These are phyloP conservation scores for Globisporangium rhizosaccharum DNA, from an alignment of 352 stramenopile species.

Conservation along the genomic window DNA sequence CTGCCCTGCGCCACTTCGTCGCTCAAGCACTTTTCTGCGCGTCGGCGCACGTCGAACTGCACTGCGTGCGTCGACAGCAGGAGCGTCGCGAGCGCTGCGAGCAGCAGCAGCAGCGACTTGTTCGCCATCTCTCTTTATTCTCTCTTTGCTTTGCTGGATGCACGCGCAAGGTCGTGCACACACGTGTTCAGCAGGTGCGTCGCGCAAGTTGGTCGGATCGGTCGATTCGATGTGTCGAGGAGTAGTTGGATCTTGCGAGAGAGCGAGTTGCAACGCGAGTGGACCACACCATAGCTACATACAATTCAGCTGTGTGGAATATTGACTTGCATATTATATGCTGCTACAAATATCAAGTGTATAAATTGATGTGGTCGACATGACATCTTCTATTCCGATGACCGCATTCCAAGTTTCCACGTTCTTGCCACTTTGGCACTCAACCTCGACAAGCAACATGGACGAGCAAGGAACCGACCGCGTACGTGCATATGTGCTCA, in stretches of 20 bases:
- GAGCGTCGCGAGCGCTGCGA: constrained; percentile 19
- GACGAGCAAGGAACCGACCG: constrained; percentile 6
- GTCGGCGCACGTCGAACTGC: constrained; percentile 72
- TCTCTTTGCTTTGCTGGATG: not conserved
- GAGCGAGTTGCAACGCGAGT: not conserved
- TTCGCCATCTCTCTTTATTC: not conserved
- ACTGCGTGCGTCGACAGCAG: constrained; percentile 26
- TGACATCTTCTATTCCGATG: too few species aligned
- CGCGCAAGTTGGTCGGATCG: too few species aligned
- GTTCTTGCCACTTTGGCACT: not conserved
- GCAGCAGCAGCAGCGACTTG: constrained; percentile 21
- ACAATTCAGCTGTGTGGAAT: not conserved
- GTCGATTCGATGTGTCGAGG: not conserved
- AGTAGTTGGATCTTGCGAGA: constrained; percentile 1
- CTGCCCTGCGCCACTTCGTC: constrained; percentile 74
- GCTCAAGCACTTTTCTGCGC: constrained; percentile 77
- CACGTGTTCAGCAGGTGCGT: not conserved
- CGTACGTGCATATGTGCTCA: not conserved
- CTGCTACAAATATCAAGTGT: too few species aligned
- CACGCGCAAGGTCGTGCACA: not conserved
- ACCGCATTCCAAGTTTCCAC: too few species aligned
- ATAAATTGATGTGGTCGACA: too few species aligned
- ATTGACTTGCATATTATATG: not conserved
- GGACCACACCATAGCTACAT: not conserved
- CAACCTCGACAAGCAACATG: constrained; percentile 2